Percentiles rank a stretch among this genome's conserved stretches.
Evolutionary conservation across 176 grass and related monocot species (phyloP).

Genomic region (Microstegium vimineum): DNA sequence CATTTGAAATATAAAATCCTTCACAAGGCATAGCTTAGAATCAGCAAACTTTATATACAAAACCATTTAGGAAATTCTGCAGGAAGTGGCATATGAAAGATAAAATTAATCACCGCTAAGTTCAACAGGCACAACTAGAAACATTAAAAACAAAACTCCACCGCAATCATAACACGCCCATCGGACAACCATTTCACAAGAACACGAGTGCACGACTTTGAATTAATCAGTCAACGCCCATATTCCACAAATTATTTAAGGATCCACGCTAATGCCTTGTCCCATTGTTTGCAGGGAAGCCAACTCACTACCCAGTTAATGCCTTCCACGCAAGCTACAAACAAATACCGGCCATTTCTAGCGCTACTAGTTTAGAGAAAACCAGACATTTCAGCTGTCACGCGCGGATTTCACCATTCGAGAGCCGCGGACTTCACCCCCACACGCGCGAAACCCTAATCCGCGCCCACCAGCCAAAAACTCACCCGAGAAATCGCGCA

Average conservation of each 20-base stretch:
- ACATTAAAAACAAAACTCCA: not conserved
- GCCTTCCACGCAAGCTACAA: conserved; percentile 1
- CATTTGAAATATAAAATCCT: too few species aligned
- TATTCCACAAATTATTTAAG: conserved; percentile 3
- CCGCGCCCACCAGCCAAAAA: not conserved
- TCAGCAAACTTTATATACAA: not conserved
- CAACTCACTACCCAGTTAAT: not conserved
- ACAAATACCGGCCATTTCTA: not conserved
- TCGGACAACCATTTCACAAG: conserved; percentile 14
- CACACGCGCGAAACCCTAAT: conserved; percentile 35
- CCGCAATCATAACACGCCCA: not conserved
- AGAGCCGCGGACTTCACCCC: not conserved
- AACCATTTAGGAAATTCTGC: not conserved
- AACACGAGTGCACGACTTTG: not conserved
- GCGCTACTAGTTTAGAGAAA: not conserved
- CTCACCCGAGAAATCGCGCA: not conserved
- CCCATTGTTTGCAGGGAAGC: not conserved
- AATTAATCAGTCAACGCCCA: not conserved
- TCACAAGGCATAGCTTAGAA: not conserved
- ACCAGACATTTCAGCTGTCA: conserved; percentile 9
- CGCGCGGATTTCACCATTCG: conserved; percentile 16
- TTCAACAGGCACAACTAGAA: conserved; percentile 6
- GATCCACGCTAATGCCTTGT: too few species aligned
- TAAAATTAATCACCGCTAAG: not conserved
- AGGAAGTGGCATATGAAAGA: not conserved